phyloP scores from a whole-genome alignment of 1,284 basidiomycete species.

The Puccinia horiana region DNA sequence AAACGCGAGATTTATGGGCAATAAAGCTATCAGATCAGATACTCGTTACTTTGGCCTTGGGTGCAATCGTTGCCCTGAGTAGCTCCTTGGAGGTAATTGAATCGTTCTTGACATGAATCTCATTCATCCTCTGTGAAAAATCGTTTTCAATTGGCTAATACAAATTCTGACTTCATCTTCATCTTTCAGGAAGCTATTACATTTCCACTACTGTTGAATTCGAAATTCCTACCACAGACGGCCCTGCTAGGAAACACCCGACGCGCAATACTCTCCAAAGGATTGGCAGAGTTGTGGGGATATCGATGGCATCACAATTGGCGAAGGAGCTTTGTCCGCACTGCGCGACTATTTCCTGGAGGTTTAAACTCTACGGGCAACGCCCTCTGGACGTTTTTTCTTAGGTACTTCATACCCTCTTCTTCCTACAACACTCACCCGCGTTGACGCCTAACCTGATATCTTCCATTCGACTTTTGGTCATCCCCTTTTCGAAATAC shows the following conservation, averaged over 20 bases:
- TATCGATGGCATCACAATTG: conserved; percentile 46
- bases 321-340: conserved; percentile 38
- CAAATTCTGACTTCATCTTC: not conserved
- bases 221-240: conserved; percentile 26
- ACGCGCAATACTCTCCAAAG: conserved; percentile 35
- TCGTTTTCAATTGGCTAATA: not conserved
- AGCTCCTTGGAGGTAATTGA: conserved; percentile 28
- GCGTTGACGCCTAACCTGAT: not conserved
- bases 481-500: not conserved
- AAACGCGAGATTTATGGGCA: conserved; percentile 33
- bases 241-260: conserved; percentile 31
- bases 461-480: not conserved
- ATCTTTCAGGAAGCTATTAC: conserved; percentile 23
- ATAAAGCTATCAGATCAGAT: conserved; percentile 16
- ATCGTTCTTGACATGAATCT: not conserved
- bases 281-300: conserved; percentile 43
- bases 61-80: conserved; percentile 29
- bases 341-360: conserved; percentile 36
- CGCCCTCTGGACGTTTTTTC: conserved; percentile 41
- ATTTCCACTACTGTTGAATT: conserved; percentile 29
- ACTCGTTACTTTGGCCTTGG: conserved; percentile 31
- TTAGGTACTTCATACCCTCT: conserved; percentile 32
- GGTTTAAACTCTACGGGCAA: conserved; percentile 12
- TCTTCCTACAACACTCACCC: not conserved
- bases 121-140: not conserved